Base-by-base conservation (phyloP, 345 rosid species). In the Pseudoturritis turrita region DNA sequence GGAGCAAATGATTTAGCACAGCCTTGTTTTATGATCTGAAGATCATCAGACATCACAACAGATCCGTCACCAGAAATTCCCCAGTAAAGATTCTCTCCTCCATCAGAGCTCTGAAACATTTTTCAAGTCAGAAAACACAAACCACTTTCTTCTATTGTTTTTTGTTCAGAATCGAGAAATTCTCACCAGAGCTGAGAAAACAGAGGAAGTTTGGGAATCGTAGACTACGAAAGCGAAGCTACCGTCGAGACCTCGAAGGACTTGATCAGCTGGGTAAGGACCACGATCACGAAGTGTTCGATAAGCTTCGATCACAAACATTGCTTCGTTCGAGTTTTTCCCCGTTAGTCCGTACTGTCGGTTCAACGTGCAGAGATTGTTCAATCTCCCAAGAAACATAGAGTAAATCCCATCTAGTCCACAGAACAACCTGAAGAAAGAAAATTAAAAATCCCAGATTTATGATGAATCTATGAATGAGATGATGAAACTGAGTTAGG, bases 1-100 rank as follows among this genome's bases (percentile, higher is more conserved):
- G 97, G 94, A 18, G 99, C 98, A 80, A 77, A 91, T n/a, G 98
- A 95, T 79, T 89, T 92, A 23, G 91, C 93, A 81, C 98, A 95
- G 0, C 98, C 84, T 22, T 84, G 94, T 52, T 89, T 95, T 5
- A 89, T 84, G 26, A 88, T 83, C 55, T 87, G 87, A 78, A 87
- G 40, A 59, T 89, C 85, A 82, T 95, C 98, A 18, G 93, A 88
- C 45, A 91, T 85, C 0, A 91, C 92, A 22, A 91, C 96, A 18
- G 90, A 88, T 0, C 97, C 96, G 53, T 95, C 97, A 0, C 81
- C 91, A n/a, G 96, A 88, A 19, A 91, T 80, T 1, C 99, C 99
- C 98, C 98, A 91, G 75, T 81, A 87, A 2, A 95, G 84, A 74
- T 71, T 78, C 52, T 80, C 97, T 37, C 85, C 87, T 23, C 93